Evolutionary conservation across 225 moss, liverwort and hornwort species (phyloP), one percentile per base, ranked within the genome.

Genomic region (Physcomitrium patens): DNA sequence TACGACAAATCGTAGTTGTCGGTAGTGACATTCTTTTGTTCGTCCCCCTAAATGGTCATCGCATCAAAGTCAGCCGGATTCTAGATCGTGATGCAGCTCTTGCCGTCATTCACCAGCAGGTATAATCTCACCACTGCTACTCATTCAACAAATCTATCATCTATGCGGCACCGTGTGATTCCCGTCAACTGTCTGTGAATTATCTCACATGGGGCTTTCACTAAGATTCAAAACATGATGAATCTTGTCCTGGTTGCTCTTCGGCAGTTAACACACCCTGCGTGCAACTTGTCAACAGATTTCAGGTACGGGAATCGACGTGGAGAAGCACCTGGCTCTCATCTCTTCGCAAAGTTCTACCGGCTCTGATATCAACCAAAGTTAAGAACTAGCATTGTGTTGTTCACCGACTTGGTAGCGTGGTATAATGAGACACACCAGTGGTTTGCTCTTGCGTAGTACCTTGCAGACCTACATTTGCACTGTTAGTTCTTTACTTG

Each of bases 51-150:
- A 76, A 86, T 12, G 75, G 67, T 26, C 78, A 59, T 8, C 58
- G 69, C 1, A 67, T 68, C 37, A 53, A 45, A 20, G 68, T 82
- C 41, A 79, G 75, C 23, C 57, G 58, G 17, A 56, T 86, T 24
- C 14, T 57, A 16, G 73, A 79, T 41, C 44, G 64, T 19, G 76
- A 68, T 57, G 71, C 56, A 67, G 79, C 76, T 43, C 65, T 76
- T 50, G 78, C 47, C 37, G 62, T 69, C 24, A 63, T 86, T 53
- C 71, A 61, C 7, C 65, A 79, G 20, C 85, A 86, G 85, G 85
- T 86, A 52, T 17, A 2, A 26, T 43, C 16, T 46, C 24, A 2
- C 52, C 14, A 47, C 13, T 51, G n/a, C 14, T 22, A 52, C 8
- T 24, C 24, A 24, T 24, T 24, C 24, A 24, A 1, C 1, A 24